Evolutionary conservation across 2,329 filamentous ascomycete species (phyloP).

Genomic region (Fusarium albosuccineum): DNA sequence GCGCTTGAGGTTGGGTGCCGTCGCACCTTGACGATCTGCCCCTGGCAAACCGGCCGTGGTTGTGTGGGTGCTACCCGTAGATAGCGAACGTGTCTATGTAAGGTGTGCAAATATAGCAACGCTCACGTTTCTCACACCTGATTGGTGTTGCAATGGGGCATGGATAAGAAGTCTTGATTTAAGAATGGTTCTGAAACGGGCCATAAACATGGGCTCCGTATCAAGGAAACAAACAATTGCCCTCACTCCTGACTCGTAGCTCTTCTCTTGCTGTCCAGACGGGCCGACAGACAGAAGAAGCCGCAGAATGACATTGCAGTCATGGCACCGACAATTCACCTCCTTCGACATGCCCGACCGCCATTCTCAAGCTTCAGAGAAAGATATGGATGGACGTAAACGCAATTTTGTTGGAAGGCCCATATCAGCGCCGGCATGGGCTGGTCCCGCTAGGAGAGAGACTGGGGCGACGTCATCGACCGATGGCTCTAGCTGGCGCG

Average conservation of each 20-base stretch:
- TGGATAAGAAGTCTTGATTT: slow-evolving; percentile 10
- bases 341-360: slow-evolving; percentile 1
- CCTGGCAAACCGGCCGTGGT: slow-evolving; percentile 17
- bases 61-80: neutral
- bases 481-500: neutral
- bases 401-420: slow-evolving; percentile 10
- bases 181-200: slow-evolving; percentile 28
- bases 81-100: slow-evolving; percentile 19
- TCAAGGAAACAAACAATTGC: neutral
- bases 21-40: slow-evolving; percentile 17
- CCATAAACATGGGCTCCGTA: slow-evolving; percentile 9
- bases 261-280: neutral
- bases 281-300: neutral
- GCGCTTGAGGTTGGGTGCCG: slow-evolving; percentile 2
- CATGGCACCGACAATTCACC: neutral
- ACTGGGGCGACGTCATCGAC: slow-evolving; percentile 10
- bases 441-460: slow-evolving; percentile 4
- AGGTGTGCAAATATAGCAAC: slow-evolving; percentile 5
- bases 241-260: neutral
- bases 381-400: neutral
- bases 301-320: neutral
- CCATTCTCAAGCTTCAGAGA: slow-evolving; percentile 1
- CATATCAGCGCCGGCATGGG: slow-evolving; percentile 6
- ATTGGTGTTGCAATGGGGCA: slow-evolving; percentile 13
- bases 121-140: neutral